Evolutionary conservation across 2,329 filamentous ascomycete genomes (phyloP).

Genomic region (Aureobasidium sp.): DNA sequence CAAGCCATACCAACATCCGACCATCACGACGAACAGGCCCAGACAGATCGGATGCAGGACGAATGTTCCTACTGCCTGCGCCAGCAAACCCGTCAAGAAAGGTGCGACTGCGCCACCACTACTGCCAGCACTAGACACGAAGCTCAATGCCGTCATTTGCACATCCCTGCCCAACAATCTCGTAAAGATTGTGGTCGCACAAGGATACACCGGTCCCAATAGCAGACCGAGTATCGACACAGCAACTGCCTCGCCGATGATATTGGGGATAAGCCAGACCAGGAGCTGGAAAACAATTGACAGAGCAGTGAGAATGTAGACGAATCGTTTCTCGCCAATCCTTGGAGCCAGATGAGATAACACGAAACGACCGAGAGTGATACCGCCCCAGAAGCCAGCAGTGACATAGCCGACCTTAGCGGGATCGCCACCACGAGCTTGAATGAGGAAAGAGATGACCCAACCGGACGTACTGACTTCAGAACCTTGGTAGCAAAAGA

Average conservation of each 20-base stretch:
- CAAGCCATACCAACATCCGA: slow-evolving; percentile 56
- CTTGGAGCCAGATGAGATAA: slow-evolving; percentile 59
- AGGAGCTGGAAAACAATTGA: slow-evolving; percentile 65
- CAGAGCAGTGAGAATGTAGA: slow-evolving; percentile 55
- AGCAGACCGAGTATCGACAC: slow-evolving; percentile 60
- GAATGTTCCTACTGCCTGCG: slow-evolving; percentile 56
- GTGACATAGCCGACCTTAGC: slow-evolving; percentile 72
- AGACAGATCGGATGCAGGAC: slow-evolving; percentile 62
- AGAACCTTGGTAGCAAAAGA: slow-evolving; percentile 79
- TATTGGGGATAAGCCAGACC: slow-evolving; percentile 69
- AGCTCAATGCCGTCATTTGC: slow-evolving; percentile 57
- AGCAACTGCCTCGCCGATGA: slow-evolving; percentile 51
- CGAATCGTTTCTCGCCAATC: slow-evolving; percentile 64
- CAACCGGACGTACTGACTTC: slow-evolving; percentile 80
- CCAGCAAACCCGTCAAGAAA: slow-evolving; percentile 58
- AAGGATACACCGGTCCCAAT: slow-evolving; percentile 74
- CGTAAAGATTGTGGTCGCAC: slow-evolving; percentile 58
- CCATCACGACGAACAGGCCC: slow-evolving; percentile 57
- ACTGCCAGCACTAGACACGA: slow-evolving; percentile 63
- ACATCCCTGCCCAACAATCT: slow-evolving; percentile 52
- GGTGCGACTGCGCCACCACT: slow-evolving; percentile 62
- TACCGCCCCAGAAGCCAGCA: slow-evolving; percentile 56
- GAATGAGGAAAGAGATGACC: slow-evolving; percentile 80
- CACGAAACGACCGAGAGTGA: slow-evolving; percentile 50
- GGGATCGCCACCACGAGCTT: slow-evolving; percentile 62